A percentile compares a stretch with the other conserved stretches of the same genome.
These are phyloP conservation scores for Calocybe gangraenosa DNA, from an alignment of 768 basidiomycete genomes.

Conservation along the genomic window DNA sequence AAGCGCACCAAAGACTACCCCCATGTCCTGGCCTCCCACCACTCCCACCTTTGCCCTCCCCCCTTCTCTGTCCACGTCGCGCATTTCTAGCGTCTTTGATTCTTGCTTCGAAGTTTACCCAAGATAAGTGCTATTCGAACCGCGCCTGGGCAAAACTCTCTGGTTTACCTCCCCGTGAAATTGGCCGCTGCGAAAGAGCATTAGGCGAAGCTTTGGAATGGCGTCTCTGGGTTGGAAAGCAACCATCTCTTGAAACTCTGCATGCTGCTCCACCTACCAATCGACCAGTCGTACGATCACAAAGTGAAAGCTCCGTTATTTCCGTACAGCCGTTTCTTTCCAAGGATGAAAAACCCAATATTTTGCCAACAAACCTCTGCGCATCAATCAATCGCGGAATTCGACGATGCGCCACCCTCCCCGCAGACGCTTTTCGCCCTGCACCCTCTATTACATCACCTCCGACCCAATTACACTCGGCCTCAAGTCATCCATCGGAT, in stretches of 20 bases:
- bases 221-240: conserved; percentile 91
- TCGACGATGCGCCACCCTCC: conserved; percentile 39
- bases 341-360: conserved; percentile 11
- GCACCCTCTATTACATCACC: neutral
- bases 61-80: conserved; percentile 83
- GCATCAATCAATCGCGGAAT: conserved; percentile 20
- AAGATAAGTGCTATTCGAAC: conserved; percentile 92
- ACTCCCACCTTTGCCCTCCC: conserved; percentile 57
- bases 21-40: conserved; percentile 13
- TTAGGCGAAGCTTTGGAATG: conserved; percentile 84
- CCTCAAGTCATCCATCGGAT: too few species aligned
- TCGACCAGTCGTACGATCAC: conserved; percentile 43
- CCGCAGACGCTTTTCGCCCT: conserved; percentile 25
- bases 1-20: conserved; percentile 2
- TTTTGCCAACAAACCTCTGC: neutral
- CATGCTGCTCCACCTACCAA: conserved; percentile 15
- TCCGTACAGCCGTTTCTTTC: conserved; percentile 21
- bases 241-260: conserved; percentile 25
- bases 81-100: conserved; percentile 88
- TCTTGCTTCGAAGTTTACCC: conserved; percentile 87
- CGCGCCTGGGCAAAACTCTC: conserved; percentile 92
- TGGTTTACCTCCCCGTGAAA: conserved; percentile 82
- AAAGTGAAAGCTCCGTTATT: conserved; percentile 42
- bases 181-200: conserved; percentile 84
- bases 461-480: conserved; percentile 1